phyloP scores from a whole-genome alignment of 768 basidiomycete species.

The Leccinum olivaceopallidum region DNA sequence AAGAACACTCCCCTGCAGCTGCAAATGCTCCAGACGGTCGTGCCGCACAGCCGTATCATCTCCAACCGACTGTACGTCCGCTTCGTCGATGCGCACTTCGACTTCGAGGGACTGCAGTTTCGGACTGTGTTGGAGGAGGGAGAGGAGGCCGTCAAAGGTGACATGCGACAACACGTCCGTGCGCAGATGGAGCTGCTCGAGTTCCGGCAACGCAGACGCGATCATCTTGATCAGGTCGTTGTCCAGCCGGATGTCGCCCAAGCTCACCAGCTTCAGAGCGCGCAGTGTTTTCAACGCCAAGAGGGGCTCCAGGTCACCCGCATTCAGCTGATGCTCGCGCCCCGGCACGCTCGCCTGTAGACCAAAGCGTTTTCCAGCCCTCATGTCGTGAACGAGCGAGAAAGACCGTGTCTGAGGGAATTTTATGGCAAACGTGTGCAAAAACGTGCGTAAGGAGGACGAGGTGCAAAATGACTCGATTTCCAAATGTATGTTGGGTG shows the following conservation, averaged over 20 bases:
- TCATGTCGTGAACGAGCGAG: constrained; percentile 25
- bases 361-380: constrained; percentile 23
- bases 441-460: constrained; percentile 14
- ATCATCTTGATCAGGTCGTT: constrained; percentile 21
- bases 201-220: constrained; percentile 15
- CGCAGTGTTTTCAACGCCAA: constrained; percentile 15
- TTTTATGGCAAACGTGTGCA: constrained; percentile 8
- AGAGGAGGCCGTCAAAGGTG: constrained; percentile 23
- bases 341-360: constrained; percentile 15
- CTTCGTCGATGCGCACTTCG: constrained; percentile 16
- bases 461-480: constrained; percentile 26
- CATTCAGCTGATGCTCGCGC: constrained; percentile 18
- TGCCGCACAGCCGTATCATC: constrained; percentile 19
- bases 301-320: constrained; percentile 17
- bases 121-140: constrained; percentile 23
- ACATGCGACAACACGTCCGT: constrained; percentile 4
- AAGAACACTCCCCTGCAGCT: constrained; percentile 18
- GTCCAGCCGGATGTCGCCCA: constrained; percentile 18
- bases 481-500: constrained; percentile 15
- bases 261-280: constrained; percentile 12
- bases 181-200: constrained; percentile 19
- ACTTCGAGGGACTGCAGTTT: constrained; percentile 13
- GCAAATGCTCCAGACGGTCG: constrained; percentile 12
- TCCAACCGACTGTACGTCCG: constrained; percentile 11
- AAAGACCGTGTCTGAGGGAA: constrained; percentile 16